Conservation (phyloP, 2,329 filamentous ascomycete species). For the Gaeumannomyces tritici region DNA sequence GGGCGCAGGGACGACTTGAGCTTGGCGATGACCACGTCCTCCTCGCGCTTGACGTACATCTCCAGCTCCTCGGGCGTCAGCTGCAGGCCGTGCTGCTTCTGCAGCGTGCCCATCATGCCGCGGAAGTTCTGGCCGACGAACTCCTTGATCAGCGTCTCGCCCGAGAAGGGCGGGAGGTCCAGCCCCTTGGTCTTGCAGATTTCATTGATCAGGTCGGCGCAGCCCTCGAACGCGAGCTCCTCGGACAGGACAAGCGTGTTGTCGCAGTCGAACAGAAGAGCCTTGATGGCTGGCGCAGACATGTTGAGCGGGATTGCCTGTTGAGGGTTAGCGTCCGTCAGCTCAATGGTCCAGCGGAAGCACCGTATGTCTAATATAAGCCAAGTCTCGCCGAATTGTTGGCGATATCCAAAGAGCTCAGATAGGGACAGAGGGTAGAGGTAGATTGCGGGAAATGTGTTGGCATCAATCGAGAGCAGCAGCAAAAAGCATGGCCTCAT, state of each 20-base stretch:
- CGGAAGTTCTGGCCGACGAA: constrained; percentile 95
- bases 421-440: background rate
- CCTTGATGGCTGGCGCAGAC: constrained; percentile 43
- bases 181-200: constrained; percentile 60
- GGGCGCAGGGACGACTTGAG: constrained; percentile 58
- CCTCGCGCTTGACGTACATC: constrained; percentile 64
- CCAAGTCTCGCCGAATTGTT: background rate
- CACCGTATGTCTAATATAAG: background rate
- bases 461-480: no score
- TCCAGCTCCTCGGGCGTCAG: constrained; percentile 62
- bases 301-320: background rate
- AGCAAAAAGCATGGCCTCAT: no score
- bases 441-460: no score
- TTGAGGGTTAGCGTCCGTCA: background rate
- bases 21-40: constrained; percentile 76
- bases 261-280: constrained; percentile 70
- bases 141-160: constrained; percentile 67
- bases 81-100: constrained; percentile 65
- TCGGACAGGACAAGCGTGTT: constrained; percentile 93
- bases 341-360: no score
- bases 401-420: background rate
- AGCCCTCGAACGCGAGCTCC: constrained; percentile 83
- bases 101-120: constrained; percentile 73
- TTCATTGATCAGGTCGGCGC: constrained; percentile 80
- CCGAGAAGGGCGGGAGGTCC: constrained; percentile 57